A percentile compares a stretch with the other conserved stretches of the same genome.
These are phyloP conservation scores for Pythium periplocum DNA, from an alignment of 352 stramenopile genomes.

Conservation along the genomic window DNA sequence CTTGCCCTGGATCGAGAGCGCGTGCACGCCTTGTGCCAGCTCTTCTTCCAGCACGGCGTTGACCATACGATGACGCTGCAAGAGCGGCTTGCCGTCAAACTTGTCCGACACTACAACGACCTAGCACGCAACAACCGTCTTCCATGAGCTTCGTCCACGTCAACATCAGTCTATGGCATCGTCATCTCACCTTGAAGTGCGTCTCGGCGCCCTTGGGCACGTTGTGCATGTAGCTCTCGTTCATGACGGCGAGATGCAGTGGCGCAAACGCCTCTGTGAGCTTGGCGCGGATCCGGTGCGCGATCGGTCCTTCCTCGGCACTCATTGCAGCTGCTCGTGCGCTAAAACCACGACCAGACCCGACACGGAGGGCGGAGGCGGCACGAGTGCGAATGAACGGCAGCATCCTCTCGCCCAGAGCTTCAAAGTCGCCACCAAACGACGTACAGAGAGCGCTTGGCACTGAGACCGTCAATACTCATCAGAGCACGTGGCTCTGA, in stretches of 20 bases:
- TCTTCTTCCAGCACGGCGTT: constrained; percentile 87
- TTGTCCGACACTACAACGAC: constrained; percentile 89
- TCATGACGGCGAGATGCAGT: constrained; percentile 83
- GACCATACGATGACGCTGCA: constrained; percentile 90
- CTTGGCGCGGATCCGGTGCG: constrained; percentile 62
- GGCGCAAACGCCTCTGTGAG: constrained; percentile 53
- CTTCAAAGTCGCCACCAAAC: neutral
- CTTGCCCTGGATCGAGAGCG: constrained; percentile 94
- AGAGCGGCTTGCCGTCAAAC: constrained; percentile 86
- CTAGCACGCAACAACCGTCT: constrained; percentile 8
- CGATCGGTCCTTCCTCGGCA: constrained; percentile 32
- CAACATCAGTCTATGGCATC: neutral
- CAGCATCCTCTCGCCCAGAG: constrained; percentile 3
- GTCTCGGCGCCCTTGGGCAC: constrained; percentile 92
- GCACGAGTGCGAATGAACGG: constrained; percentile 12
- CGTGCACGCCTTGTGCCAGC: constrained; percentile 86
- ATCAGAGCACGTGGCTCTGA: constrained; percentile 4
- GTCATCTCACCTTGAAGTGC: constrained; percentile 87
- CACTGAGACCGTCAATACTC: too few relatives aligned
- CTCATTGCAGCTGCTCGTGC: too few relatives aligned
- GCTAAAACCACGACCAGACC: too few relatives aligned
- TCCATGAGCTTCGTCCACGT: neutral
- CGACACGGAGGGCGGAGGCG: neutral
- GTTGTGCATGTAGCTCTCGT: constrained; percentile 96
- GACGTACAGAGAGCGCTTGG: too few relatives aligned